Evolutionary conservation across 2,329 filamentous ascomycete species (phyloP).

Genomic region (Cladosporium colombiae): DNA sequence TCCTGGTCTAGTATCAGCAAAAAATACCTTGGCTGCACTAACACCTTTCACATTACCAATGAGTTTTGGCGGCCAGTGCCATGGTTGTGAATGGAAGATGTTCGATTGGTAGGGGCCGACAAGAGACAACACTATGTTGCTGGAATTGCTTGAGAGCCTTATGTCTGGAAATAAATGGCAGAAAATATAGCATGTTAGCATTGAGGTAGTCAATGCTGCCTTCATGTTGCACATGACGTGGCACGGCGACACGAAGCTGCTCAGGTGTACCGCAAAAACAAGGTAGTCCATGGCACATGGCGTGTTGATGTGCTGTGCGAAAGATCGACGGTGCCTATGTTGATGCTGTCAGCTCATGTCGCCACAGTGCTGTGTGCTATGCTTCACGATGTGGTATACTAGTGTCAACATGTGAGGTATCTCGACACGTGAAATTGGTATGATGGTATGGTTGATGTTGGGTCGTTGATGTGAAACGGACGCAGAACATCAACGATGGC

Average conservation of each 20-base stretch:
- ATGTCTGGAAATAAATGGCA: not conserved
- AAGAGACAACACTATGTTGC: not conserved
- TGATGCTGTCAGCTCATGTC: not conserved
- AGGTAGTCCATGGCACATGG: not conserved
- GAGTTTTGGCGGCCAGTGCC: conserved; percentile 5
- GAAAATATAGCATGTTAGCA: not conserved
- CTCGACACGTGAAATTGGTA: not conserved
- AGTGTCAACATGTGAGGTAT: not conserved
- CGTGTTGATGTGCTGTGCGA: not conserved
- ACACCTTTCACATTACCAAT: not conserved
- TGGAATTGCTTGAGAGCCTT: not conserved
- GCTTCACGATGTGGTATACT: not conserved
- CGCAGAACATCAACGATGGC: no score
- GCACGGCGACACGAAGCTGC: not conserved
- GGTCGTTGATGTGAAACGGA: not conserved
- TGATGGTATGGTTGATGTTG: not conserved
- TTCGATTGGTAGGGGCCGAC: not conserved
- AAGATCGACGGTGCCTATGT: not conserved
- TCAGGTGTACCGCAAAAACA: not conserved
- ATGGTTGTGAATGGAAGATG: not conserved
- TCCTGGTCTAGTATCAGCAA: conserved; percentile 17
- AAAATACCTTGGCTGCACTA: no score
- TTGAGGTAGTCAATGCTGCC: not conserved
- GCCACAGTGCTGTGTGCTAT: not conserved
- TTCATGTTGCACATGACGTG: not conserved